These are phyloP conservation scores for Coniophora puteana DNA, from an alignment of 1,284 basidiomycete species.

Conservation along the genomic window DNA sequence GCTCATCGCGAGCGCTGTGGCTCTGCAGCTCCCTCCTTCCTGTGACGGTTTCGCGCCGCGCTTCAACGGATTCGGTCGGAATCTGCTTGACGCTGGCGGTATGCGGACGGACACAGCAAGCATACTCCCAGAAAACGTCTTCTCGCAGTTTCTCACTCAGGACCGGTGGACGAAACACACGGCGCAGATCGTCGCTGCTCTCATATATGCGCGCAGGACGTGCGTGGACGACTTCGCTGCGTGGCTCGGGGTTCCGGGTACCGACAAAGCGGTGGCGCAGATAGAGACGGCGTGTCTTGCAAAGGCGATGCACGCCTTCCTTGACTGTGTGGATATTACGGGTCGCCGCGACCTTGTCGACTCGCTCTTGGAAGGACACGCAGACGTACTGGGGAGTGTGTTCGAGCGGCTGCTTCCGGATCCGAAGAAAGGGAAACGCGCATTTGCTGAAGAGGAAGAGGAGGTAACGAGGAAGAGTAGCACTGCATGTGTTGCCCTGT, in stretches of 20 bases:
- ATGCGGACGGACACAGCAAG: too few species aligned
- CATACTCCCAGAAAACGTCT: constrained; percentile 21
- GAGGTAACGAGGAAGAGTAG: too few species aligned
- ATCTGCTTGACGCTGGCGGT: constrained; percentile 11
- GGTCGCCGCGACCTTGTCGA: constrained; percentile 8
- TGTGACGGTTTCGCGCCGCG: constrained; percentile 29
- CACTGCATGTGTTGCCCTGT: too few species aligned
- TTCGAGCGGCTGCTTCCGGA: constrained; percentile 14
- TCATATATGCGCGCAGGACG: constrained; percentile 37
- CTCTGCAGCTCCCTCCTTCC: constrained; percentile 39
- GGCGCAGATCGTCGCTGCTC: constrained; percentile 32
- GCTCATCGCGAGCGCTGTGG: constrained; percentile 40
- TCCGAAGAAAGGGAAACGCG: too few species aligned
- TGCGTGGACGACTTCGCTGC: constrained; percentile 14
- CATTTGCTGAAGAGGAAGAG: too few species aligned
- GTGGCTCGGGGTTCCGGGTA: too few species aligned
- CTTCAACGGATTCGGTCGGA: neutral
- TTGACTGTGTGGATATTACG: constrained; percentile 15
- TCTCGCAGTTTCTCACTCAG: constrained; percentile 32
- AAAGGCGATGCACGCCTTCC: constrained; percentile 17
- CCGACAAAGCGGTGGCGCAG: constrained; percentile 17
- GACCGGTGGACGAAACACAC: constrained; percentile 38
- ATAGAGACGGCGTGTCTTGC: constrained; percentile 8
- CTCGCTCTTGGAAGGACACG: constrained; percentile 16
- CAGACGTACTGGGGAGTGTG: constrained; percentile 12